These are phyloP conservation scores for Crithidia sp. DNA, from an alignment of 208 protist species.

Conservation along the genomic window DNA sequence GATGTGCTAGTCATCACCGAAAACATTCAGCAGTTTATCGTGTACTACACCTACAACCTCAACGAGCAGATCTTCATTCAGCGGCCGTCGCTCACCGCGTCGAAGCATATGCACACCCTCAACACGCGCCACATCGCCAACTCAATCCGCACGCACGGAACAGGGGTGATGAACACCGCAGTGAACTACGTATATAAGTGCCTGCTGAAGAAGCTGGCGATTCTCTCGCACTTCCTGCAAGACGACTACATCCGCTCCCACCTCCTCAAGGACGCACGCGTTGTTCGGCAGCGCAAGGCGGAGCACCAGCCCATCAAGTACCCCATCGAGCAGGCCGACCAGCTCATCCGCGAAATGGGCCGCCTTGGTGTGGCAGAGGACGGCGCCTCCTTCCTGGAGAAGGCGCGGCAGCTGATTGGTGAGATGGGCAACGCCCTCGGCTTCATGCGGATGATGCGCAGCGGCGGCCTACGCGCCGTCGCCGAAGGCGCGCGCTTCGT, in stretches of 20 bases:
- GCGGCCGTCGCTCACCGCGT: constrained; percentile 60
- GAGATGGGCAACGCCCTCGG: constrained; percentile 98
- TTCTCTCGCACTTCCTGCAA: constrained; percentile 97
- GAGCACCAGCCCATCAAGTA: constrained; percentile 74
- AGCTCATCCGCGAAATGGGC: constrained; percentile 94
- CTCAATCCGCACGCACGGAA: constrained; percentile 97
- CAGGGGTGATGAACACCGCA: constrained; percentile 98
- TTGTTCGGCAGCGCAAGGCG: constrained; percentile 67
- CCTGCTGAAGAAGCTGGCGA: constrained; percentile 92
- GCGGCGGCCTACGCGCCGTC: constrained; percentile 88
- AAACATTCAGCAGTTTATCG: constrained; percentile 98
- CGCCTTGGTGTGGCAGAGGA: constrained; percentile 86
- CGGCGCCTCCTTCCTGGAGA: constrained; percentile 91
- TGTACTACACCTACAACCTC: constrained; percentile 97
- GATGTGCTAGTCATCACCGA: constrained; percentile 98
- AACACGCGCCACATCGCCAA: constrained; percentile 97
- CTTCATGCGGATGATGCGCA: constrained; percentile 96
- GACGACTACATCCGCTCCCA: constrained; percentile 97
- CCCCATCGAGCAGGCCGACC: constrained; percentile 87
- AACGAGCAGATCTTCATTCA: constrained; percentile 98
- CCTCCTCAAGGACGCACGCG: constrained; percentile 74
- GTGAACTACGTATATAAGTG: constrained; percentile 98
- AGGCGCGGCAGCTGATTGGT: constrained; percentile 95
- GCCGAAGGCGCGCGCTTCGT: constrained; percentile 92
- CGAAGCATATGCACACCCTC: constrained; percentile 96